Evolutionary conservation across 257 asterid species (phyloP), one percentile per base, ranked within the genome.

Genomic region (Forsythia suspensa): DNA sequence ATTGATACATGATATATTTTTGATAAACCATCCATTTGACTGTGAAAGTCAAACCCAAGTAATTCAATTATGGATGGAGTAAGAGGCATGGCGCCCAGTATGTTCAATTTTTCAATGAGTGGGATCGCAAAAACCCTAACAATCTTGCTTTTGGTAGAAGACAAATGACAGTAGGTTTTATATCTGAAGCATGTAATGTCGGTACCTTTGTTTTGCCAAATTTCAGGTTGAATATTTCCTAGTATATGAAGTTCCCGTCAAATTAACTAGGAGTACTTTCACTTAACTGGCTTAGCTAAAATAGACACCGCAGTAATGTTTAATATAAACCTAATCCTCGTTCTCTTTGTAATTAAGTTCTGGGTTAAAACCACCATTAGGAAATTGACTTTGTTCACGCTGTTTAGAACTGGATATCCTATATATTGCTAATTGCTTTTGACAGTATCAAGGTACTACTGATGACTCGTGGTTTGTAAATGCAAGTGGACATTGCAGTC

Each of bases 381-480:
- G 8, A 69, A 44, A 42, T 73, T 73, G 71, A 41, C 41, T 57
- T 7, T 76, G 75, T 72, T 55, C 13, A 10, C 36, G 15, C 71
- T 77, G 44, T 42, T 72, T 8, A 37, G 59, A 11, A 52, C n/a
- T 20, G 38, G 12, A n/a, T 57, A 57, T 57, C 61, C 20, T 29
- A 18, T 46, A 8, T 51, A 69, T 67, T 72, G 39, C 8, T 10
- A 61, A 16, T 34, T 52, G 67, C 75, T 36, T 42, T 37, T 43
- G 48, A 37, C 40, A 10, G 20, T 77, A 13, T 44, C 34, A 69
- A 44, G 80, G 38, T 81, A n/a, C 6, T 24, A 43, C 8, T 44
- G 39, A 80, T 43, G 77, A 73, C 77, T 51, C 68, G 18, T 65
- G 13, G 72, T 70, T 2, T 0, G 70, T 75, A 52, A 73, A 75